A percentile compares a stretch with the other conserved stretches of the same genome.
phyloP scores from a whole-genome alignment of 2,329 filamentous ascomycete genomes.

The Harringtonia lauricola region DNA sequence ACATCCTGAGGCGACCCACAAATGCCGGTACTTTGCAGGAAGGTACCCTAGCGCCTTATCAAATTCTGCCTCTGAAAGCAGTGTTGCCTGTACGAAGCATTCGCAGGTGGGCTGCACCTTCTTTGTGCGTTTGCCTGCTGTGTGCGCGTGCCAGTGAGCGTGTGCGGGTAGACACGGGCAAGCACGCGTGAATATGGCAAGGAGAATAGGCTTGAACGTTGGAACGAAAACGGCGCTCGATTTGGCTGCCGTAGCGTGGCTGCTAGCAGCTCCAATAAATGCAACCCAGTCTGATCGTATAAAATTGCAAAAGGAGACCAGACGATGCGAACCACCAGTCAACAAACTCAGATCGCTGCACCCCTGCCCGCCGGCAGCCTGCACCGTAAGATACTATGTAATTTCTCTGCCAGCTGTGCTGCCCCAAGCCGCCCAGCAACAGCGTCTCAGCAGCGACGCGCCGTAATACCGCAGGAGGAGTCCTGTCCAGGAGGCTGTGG shows the following conservation, averaged over 20 bases:
- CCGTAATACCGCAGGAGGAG: not conserved
- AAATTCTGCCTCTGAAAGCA: no score
- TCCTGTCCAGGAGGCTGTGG: not conserved
- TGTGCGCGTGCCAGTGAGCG: no score
- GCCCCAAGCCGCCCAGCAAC: not conserved
- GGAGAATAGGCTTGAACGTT: no score
- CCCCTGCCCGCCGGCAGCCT: no score
- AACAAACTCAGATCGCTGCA: no score
- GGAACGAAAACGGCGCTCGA: not conserved
- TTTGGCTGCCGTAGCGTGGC: no score
- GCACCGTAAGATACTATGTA: no score
- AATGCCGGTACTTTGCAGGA: not conserved
- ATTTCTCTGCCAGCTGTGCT: not conserved
- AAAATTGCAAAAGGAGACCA: not conserved
- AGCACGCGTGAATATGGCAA: no score
- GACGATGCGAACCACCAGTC: no score
- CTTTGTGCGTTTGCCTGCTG: not conserved
- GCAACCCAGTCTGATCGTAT: not conserved
- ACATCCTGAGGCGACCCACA: not conserved
- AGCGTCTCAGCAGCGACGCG: not conserved
- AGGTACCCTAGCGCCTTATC: slow-evolving; percentile 1
- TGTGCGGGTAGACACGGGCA: not conserved
- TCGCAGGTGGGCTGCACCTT: no score
- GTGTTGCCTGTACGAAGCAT: no score
- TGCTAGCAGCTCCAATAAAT: no score